Base-by-base conservation (phyloP, 768 basidiomycete species). In the Kwoniella dendrophila region DNA sequence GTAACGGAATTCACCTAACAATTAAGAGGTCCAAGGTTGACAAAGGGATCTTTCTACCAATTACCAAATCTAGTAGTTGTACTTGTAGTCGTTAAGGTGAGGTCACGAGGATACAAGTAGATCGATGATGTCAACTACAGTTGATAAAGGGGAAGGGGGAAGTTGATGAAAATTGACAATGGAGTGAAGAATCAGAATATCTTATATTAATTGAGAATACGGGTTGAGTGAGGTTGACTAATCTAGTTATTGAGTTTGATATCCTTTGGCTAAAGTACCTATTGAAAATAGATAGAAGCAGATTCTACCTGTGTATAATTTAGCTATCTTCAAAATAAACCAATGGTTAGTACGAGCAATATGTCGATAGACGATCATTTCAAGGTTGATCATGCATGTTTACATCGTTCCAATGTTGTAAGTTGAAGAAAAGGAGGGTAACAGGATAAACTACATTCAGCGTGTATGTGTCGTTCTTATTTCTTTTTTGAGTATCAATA, bases 31-130 rank as follows among this genome's bases (percentile, higher is more conserved):
- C n/a, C n/a, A n/a, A 6, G 12, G 24, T 18, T 38, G 36, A 54
- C 53, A 38, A 43, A 40, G 53, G 53, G 20, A 43, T 54, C 53
- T n/a, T n/a, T n/a, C n/a, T n/a, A n/a, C n/a, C 14, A 41, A 27
- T 18, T n/a, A 6, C 11, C 8, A 43, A 43, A 43, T 10, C 45
- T 47, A 10, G 45, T 47, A 7, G n/a, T 6, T 29, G 48, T 7
- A 11, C 26, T 50, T 12, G 48, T 50, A 20, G 16, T 47, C 7
- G 44, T 47, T 20, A 26, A 50, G 27, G 24, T n/a, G 3, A 0
- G 51, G 33, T 34, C 51, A 22, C 30, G 30, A 16, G 34, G 51
- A 24, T 18, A 33, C 29, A 34, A 30, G 51, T 12, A 44, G 48
- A 22, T 18, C n/a, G n/a, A n/a, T n/a, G n/a, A n/a, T n/a, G n/a